Conservation (phyloP, 768 basidiomycete genomes). For the Pleurotus eryngii region DNA sequence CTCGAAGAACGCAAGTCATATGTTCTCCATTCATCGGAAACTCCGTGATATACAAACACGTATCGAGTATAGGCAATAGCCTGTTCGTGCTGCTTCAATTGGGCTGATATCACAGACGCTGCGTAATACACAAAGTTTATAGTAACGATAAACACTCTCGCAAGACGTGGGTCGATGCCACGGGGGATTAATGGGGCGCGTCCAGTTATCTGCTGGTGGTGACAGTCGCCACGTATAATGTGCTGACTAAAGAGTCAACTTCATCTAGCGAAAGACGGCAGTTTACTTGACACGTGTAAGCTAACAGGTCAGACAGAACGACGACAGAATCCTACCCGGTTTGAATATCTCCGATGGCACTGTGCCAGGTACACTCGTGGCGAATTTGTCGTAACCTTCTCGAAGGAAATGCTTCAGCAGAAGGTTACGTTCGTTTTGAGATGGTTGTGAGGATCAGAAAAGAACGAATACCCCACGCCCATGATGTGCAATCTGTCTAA, state of each 20-base stretch:
- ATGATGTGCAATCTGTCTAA: too few relatives aligned
- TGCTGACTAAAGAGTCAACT: slow-evolving; percentile 8
- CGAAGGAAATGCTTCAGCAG: too few relatives aligned
- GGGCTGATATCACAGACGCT: background rate
- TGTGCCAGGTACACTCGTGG: too few relatives aligned
- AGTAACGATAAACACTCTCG: background rate
- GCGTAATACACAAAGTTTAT: slow-evolving; percentile 3
- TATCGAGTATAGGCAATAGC: slow-evolving; percentile 1
- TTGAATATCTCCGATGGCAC: too few relatives aligned
- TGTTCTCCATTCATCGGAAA: background rate
- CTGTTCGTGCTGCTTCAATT: background rate
- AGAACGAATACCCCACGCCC: too few relatives aligned
- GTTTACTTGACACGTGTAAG: too few relatives aligned
- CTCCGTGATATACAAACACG: slow-evolving; percentile 7
- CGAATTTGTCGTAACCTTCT: too few relatives aligned
- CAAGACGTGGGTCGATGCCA: background rate
- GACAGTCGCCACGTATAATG: slow-evolving; percentile 11
- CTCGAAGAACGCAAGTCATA: background rate
- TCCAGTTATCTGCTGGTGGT: slow-evolving; percentile 8
- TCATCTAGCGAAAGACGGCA: slow-evolving; percentile 2
- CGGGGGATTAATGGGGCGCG: background rate
- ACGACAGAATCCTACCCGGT: too few relatives aligned
- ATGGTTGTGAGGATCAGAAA: too few relatives aligned
- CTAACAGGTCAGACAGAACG: too few relatives aligned
- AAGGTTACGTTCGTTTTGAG: too few relatives aligned